Evolutionary conservation across 345 rosid species (phyloP), one percentile per base, ranked within the genome.

Genomic region (Euclidium syriacum): DNA sequence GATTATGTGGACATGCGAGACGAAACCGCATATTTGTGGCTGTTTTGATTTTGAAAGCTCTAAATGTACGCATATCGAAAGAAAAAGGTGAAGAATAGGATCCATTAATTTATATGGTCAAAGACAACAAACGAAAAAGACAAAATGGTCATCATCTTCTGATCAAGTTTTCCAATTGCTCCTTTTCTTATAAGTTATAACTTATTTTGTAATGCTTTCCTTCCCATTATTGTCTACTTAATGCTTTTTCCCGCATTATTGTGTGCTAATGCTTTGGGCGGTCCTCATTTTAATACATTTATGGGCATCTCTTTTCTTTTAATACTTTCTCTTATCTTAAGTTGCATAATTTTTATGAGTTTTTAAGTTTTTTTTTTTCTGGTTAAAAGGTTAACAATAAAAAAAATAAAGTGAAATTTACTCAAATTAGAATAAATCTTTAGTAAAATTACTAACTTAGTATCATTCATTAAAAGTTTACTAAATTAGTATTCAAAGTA

Each of bases 41-140:
- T 49, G 27, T 58, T 48, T 38, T 5, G 18, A 6, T 15, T n/a
- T 15, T 49, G 52, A 48, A 67, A 49, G 34, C 65, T 52, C 53
- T 30, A 50, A 23, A 48, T 41, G 61, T 50, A 49, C 7, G 3
- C 46, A 41, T n/a, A n/a, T 68, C 46, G 10, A 59, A 59, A 59
- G 67, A 32, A 24, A 68, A 68, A 60, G 25, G 24, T 24, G 48
- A 60, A 59, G 61, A 59, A 60, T 51, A 47, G 54, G 47, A 59
- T 68, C 73, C 67, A 68, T 68, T 51, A 26, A 33, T 68, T 51
- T 59, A 24, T 41, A 58, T 59, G 54, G 67, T 68, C 73, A 68
- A 68, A 59, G 67, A 43, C 8, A 61, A 68, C 42, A 53, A 60
- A 44, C 15, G 38, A 61, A 70, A 36, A 53, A 52, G 74, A 62